Conservation (phyloP, 441 rosid genomes). For the Isatis lusitanica region DNA sequence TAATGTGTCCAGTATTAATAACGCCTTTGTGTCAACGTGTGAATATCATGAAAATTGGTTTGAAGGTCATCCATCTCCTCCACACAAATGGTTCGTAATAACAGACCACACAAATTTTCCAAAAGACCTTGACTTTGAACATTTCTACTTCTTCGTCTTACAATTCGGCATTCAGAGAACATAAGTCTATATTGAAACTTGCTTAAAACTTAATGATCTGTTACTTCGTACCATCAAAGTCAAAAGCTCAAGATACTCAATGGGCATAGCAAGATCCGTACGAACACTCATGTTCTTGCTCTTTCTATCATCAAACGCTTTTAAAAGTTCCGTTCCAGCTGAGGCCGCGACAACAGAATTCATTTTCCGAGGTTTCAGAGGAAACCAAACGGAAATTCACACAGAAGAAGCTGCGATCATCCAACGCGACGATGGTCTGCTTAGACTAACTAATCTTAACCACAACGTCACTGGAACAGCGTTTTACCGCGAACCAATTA, state of each 20-base stretch:
- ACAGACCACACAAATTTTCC: slow-evolving; percentile 19
- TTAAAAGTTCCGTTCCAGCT: not conserved
- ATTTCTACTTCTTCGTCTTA: slow-evolving; percentile 10
- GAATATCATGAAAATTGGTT: not conserved
- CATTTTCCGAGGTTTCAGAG: slow-evolving; percentile 53
- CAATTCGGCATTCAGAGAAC: not conserved
- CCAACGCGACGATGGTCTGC: slow-evolving; percentile 40
- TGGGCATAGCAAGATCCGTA: slow-evolving; percentile 19
- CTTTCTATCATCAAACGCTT: slow-evolving; percentile 8
- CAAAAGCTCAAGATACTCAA: slow-evolving; percentile 14
- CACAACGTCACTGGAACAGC: slow-evolving; percentile 48
- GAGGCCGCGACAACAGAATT: slow-evolving; percentile 25
- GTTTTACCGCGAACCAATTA: slow-evolving; percentile 42
- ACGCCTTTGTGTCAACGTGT: not conserved
- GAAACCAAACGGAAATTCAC: not conserved
- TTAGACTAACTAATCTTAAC: slow-evolving; percentile 49
- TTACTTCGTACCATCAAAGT: slow-evolving; percentile 1
- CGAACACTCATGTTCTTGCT: slow-evolving; percentile 8
- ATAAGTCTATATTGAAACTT: slow-evolving; percentile 8
- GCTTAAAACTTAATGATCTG: slow-evolving; percentile 7
- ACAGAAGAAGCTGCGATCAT: slow-evolving; percentile 37
- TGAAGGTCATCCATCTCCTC: slow-evolving; percentile 13
- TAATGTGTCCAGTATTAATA: not conserved
- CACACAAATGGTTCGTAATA: slow-evolving; percentile 15
- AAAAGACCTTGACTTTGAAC: slow-evolving; percentile 32